Base-by-base conservation (phyloP, 1,284 basidiomycete species). In the Sanguinoderma infundibulare region DNA sequence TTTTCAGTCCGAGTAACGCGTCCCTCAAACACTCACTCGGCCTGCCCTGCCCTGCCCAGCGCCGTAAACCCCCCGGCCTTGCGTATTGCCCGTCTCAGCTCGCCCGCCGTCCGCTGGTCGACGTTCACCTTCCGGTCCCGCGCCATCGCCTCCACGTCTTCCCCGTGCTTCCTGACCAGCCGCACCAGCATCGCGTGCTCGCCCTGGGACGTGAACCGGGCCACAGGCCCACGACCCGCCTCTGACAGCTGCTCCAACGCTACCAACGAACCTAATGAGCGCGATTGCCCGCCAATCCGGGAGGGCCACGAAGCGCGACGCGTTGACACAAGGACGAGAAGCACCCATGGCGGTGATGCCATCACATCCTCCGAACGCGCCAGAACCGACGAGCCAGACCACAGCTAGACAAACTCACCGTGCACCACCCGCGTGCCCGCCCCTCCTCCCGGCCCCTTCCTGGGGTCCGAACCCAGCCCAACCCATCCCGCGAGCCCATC, bases 51-150 rank as follows among this genome's bases (percentile, higher is more conserved):
- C 56, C 52, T 47, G 51, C 50, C 53, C 42, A 77, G 50, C 59
- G 67, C 69, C 55, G 68, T 72, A 55, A 72, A 64, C 28, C 77
- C 79, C 14, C 84, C 82, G 34, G 85, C 83, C 70, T 82, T 86
- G 62, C 70, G 74, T 60, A 91, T 77, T 39, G 86, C 87, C 71
- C 86, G 79, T 66, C 73, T 83, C 71, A 99, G 78, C 78, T 96
- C 89, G 17, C 95, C 96, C 38, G 81, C 83, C 4, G 96, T 98
- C 73, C 91, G 88, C 78, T 98, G 97, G 77, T 89, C 90, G 24
- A 86, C 77, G 73, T 99, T 98, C 63, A 91, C 75, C 74, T 83
- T 89, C 65, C 86, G 78, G 78, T 98, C 96, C 65, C 81, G 82
- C 10, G 89, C 87, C 95, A 98, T 98, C 40, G 77, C 80, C 28